Evolutionary conservation across 306 rosid species (phyloP), one percentile per base, ranked within the genome.

Genomic region (Rosa persica): DNA sequence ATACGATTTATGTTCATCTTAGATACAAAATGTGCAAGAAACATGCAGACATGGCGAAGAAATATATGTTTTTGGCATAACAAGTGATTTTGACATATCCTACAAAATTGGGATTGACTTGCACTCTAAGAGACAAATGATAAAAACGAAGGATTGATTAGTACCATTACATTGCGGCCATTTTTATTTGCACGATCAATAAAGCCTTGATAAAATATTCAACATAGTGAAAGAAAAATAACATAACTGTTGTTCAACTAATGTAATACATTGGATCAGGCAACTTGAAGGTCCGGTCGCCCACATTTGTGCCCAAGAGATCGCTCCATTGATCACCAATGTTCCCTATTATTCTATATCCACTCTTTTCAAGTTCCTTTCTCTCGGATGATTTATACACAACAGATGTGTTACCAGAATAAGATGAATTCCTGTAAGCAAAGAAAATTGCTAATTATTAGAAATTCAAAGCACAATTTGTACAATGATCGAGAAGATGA

Each of bases 281-380:
- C 5, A 92, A 54, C 82, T 92, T 92, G 74, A 89, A 92, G 42
- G 91, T 89, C 49, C 93, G 86, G 3, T 70, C 0, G 22, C 92
- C 97, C 0, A 36, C 72, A 27, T 42, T 57, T 3, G 54, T 65
- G 5, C 94, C 97, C 49, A 90, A 57, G 1, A 90, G 49, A 54
- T 92, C 94, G 34, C 89, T 92, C 93, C 94, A 89, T 76, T 92
- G 97, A 30, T 92, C 97, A 0, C 97, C 93, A 0, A 76, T 81
- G 81, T 88, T 92, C 20, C 94, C 97, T 62, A 88, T 11, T 0
- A 90, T 88, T 76, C 64, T 87, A 4, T 79, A 92, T 16, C 91
- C 94, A 60, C 66, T 66, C 30, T 70, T 3, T 19, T 74, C 91
- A 1, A 92, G 20, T 38, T 85, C 78, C 73, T 27, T 75, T 16